These are phyloP conservation scores for Chrysopogon serrulatus DNA, from an alignment of 176 grass and related monocot species.

Conservation along the genomic window DNA sequence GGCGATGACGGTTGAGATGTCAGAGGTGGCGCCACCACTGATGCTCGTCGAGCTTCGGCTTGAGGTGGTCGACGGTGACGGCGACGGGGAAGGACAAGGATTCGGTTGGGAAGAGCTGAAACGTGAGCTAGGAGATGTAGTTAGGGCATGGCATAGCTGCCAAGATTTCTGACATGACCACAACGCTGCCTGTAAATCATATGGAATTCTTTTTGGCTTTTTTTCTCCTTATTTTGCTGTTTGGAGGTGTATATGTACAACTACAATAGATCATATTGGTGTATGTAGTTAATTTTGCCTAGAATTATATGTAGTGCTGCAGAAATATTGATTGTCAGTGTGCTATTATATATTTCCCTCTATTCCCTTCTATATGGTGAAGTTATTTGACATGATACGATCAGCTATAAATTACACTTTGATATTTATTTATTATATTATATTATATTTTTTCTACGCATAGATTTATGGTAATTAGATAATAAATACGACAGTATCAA, in stretches of 20 bases:
- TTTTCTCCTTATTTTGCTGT: background rate
- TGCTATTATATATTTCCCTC: background rate
- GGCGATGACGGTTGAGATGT: slow-evolving; percentile 58
- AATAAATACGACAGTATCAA: too few species aligned
- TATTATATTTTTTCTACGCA: background rate
- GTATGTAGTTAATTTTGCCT: background rate
- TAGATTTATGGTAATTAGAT: background rate
- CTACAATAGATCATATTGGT: background rate
- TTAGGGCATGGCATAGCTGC: slow-evolving; percentile 57
- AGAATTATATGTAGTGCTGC: background rate
- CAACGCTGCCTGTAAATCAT: background rate
- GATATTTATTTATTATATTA: background rate
- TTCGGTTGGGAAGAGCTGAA: slow-evolving; percentile 71
- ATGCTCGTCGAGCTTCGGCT: slow-evolving; percentile 63
- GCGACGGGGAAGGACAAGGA: slow-evolving; percentile 1
- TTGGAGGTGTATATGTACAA: background rate
- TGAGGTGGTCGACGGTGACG: slow-evolving; percentile 18
- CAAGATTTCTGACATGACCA: slow-evolving; percentile 33
- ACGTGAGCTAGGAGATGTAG: slow-evolving; percentile 62
- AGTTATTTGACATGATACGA: too few species aligned
- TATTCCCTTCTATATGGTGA: too few species aligned
- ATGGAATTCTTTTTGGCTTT: background rate
- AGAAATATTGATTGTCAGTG: background rate
- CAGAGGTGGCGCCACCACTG: slow-evolving; percentile 55
- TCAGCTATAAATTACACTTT: background rate